Percentiles rank a stretch among this genome's conserved stretches.
These are phyloP conservation scores for Microbotryum scabiosae DNA, from an alignment of 1,284 basidiomycete genomes.

Conservation along the genomic window DNA sequence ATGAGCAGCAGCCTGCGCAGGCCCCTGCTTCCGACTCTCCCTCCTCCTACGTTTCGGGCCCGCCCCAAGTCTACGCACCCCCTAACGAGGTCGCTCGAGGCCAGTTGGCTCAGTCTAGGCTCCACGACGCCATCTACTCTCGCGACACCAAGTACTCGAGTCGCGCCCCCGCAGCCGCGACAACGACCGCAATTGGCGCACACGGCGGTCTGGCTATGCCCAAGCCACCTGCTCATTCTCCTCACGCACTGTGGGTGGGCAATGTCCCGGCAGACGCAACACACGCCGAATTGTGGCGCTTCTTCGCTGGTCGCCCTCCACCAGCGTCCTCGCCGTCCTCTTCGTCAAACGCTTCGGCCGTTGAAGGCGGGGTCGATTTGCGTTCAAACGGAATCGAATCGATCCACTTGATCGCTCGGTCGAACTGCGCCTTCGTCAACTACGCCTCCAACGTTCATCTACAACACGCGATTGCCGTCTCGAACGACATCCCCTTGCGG, in stretches of 20 bases:
- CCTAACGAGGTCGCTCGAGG: constrained; percentile 21
- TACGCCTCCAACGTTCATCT: constrained; percentile 26
- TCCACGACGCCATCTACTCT: constrained; percentile 14
- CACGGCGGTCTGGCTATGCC: constrained; percentile 16
- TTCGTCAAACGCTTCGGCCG: constrained; percentile 1
- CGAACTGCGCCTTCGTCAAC: constrained; percentile 54
- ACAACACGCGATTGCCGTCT: constrained; percentile 25
- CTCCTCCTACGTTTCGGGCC: too few species aligned
- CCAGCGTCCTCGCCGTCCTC: constrained; percentile 16
- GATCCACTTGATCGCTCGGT: constrained; percentile 84
- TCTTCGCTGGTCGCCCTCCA: constrained; percentile 54
- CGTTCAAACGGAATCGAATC: constrained; percentile 59
- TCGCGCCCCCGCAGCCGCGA: neutral
- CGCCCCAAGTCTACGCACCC: neutral
- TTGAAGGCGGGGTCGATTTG: constrained; percentile 21
- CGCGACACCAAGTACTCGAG: neutral
- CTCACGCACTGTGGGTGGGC: constrained; percentile 50
- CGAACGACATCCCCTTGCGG: constrained; percentile 18
- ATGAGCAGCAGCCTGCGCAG: too few species aligned
- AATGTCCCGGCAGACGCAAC: constrained; percentile 75
- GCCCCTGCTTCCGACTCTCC: too few species aligned
- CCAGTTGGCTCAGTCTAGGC: constrained; percentile 24
- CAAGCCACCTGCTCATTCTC: constrained; percentile 33
- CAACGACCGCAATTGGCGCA: constrained; percentile 1
- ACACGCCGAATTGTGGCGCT: constrained; percentile 78